Percentiles rank a stretch among this genome's conserved stretches.
Evolutionary conservation across 441 rosid genomes (phyloP).

Genomic region (Euphorbia corollata): DNA sequence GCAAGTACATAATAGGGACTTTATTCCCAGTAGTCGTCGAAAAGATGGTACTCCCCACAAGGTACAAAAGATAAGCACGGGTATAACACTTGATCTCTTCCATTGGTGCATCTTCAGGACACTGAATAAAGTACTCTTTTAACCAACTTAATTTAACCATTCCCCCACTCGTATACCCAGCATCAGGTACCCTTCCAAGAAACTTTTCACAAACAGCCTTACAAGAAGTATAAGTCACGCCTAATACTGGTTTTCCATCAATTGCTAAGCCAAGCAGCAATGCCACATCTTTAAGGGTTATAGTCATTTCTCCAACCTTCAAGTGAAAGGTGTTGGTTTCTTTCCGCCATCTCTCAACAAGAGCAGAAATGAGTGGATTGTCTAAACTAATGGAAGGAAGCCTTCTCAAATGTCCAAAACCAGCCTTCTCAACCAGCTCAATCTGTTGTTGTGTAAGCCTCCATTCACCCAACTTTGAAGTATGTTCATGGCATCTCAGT

Average conservation of each 20-base stretch:
- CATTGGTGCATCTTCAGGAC: conserved; percentile 45
- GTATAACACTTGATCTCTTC: conserved; percentile 49
- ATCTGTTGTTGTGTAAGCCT: conserved; percentile 50
- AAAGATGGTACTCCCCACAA: conserved; percentile 65
- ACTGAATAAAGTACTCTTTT: conserved; percentile 56
- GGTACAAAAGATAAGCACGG: conserved; percentile 60
- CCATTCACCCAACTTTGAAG: conserved; percentile 72
- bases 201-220: conserved; percentile 40
- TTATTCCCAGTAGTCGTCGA: conserved; percentile 68
- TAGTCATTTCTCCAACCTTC: conserved; percentile 64
- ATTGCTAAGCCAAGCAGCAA: conserved; percentile 51
- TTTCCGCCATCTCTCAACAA: conserved; percentile 63
- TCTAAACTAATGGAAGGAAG: conserved; percentile 60
- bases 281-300: conserved; percentile 54
- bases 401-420: conserved; percentile 56
- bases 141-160: conserved; percentile 63
- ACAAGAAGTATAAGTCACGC: conserved; percentile 31
- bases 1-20: conserved; percentile 60
- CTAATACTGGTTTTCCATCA: conserved; percentile 62
- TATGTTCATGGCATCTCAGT: conserved; percentile 71
- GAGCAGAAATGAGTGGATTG: conserved; percentile 61
- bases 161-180: conserved; percentile 50
- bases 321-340: conserved; percentile 72
- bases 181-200: conserved; percentile 46
- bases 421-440: conserved; percentile 55